Evolutionary conservation across 148 eudicot species (phyloP), one percentile per base, ranked within the genome.

Genomic region (Spergularia bocconei): DNA sequence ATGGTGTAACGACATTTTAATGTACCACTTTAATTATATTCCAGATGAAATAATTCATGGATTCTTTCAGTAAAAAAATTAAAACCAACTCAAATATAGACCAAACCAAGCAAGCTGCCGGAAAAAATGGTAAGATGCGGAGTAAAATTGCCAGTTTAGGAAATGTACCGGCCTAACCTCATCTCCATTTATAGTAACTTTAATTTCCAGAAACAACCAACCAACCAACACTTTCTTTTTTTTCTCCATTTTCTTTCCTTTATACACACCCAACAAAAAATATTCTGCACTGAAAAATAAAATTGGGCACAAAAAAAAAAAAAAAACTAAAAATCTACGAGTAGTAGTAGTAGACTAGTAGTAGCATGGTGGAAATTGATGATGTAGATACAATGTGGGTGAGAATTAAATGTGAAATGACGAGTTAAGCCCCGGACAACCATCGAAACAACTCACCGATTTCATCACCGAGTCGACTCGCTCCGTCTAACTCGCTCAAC

Each of bases 361-460:
- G 36, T 29, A 29, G 36, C 36, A 29, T 29, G 36, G 36, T 2
- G 3, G 36, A 29, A 29, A 29, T 29, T 29, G n/a, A n/a, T 29
- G 36, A 29, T 29, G 0, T 29, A 29, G 36, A 29, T 29, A 29
- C 48, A 44, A 44, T 44, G 48, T 44, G 48, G 48, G 48, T 44
- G 9, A 44, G 6, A 5, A 29, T 29, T 29, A 29, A 29, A 6
- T 44, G 48, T 44, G 48, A 0, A 54, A 74, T 56, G 11, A 5
- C 25, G 64, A 23, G 50, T 80, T 60, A 92, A 20, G 89, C 88
- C 71, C 93, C 93, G 0, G 98, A 90, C 13, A 92, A 60, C 98
- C 98, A 92, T 71, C 91, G 84, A 54, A 92, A 92, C 69, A 90
- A 60, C 71, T 93, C 97, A 67, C 93, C 85, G 70, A 94, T 91